phyloP scores from a whole-genome alignment of 148 eudicot species.

The Nepenthes gracilis region DNA sequence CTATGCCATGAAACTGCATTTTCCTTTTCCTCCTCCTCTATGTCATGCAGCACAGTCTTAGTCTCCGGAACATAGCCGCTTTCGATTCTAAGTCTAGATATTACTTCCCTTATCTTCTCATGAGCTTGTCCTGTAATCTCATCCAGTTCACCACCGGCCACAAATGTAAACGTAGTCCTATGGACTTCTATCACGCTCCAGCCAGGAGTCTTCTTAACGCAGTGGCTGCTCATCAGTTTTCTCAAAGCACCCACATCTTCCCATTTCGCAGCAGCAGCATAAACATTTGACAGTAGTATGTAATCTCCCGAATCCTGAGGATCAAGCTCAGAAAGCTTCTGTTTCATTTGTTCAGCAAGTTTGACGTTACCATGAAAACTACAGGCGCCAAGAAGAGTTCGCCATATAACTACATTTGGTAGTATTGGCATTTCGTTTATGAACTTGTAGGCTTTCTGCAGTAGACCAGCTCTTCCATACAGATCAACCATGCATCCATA shows the following conservation, averaged over 20 bases:
- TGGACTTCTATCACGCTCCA: slow-evolving; percentile 71
- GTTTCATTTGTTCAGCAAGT: slow-evolving; percentile 36
- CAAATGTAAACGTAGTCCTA: slow-evolving; percentile 38
- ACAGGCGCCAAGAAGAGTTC: slow-evolving; percentile 68
- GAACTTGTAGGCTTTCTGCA: slow-evolving; percentile 38
- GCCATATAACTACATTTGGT: slow-evolving; percentile 38
- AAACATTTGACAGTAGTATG: slow-evolving; percentile 44
- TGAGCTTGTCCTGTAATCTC: slow-evolving; percentile 29
- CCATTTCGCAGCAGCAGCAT: slow-evolving; percentile 51
- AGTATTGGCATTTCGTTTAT: slow-evolving; percentile 28
- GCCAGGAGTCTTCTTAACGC: slow-evolving; percentile 41
- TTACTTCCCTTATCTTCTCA: slow-evolving; percentile 41
- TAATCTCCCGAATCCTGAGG: slow-evolving; percentile 46
- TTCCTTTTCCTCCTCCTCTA: slow-evolving; percentile 56
- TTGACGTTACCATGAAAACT: slow-evolving; percentile 35
- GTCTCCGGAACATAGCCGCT: slow-evolving; percentile 51
- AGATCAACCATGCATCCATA: slow-evolving; percentile 73
- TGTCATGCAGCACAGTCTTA: slow-evolving; percentile 36
- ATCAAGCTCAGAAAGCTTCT: slow-evolving; percentile 36
- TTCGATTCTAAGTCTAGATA: slow-evolving; percentile 33
- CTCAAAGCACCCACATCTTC: slow-evolving; percentile 37
- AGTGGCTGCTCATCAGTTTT: slow-evolving; percentile 29
- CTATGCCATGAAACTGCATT: slow-evolving; percentile 32
- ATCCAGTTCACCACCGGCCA: slow-evolving; percentile 35
- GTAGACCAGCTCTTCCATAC: slow-evolving; percentile 49